Conservation (phyloP, 305 asterid species). For the Solanum hybrid region DNA sequence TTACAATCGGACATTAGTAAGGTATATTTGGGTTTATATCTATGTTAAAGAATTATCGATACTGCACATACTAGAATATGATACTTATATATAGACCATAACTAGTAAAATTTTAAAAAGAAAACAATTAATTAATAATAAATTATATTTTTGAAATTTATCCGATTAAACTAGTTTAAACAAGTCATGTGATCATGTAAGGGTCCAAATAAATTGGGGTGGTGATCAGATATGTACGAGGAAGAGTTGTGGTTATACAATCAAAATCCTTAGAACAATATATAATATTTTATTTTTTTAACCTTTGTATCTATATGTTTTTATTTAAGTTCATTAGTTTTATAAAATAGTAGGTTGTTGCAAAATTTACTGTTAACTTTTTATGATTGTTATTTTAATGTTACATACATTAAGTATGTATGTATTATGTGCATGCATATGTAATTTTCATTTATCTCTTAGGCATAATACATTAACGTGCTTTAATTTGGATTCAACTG, state of each 20-base stretch:
- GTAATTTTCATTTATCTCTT: not conserved
- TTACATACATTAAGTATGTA: not conserved
- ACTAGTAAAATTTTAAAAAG: not conserved
- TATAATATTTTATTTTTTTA: too few relatives aligned
- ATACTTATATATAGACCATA: not conserved
- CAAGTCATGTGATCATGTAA: not conserved
- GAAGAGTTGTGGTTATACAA: not conserved
- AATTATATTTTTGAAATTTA: too few relatives aligned
- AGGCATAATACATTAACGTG: not conserved
- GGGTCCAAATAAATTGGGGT: not conserved
- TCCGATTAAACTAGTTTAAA: not conserved
- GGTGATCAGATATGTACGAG: not conserved
- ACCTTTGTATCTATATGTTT: not conserved
- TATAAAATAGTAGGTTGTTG: not conserved
- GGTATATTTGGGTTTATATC: not conserved
- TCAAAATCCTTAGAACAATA: not conserved
- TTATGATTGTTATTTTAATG: not conserved
- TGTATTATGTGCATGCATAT: not conserved
- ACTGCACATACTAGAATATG: not conserved
- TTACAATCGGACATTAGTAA: not conserved
- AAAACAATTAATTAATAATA: too few relatives aligned
- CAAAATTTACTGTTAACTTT: not conserved
- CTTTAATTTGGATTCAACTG: not conserved
- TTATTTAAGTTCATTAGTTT: too few relatives aligned
- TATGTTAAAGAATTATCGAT: not conserved